A percentile compares a stretch with the other conserved stretches of the same genome.
These are phyloP conservation scores for Melocanna baccifera DNA, from an alignment of 176 grass and related monocot genomes.

Conservation along the genomic window DNA sequence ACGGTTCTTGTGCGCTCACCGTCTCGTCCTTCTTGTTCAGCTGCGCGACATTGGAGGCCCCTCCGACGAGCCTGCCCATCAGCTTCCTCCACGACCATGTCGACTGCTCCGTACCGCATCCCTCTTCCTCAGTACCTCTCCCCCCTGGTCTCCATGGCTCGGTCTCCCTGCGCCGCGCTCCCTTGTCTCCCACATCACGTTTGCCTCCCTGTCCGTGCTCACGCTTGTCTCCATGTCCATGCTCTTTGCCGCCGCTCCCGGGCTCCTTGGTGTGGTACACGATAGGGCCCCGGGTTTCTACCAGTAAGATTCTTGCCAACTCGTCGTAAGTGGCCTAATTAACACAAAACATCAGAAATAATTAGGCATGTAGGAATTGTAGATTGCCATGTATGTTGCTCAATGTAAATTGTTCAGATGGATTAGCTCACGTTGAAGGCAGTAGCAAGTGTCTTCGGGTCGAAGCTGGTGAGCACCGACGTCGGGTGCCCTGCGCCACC, in stretches of 20 bases:
- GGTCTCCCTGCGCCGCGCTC: neutral
- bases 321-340: constrained; percentile 53
- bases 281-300: constrained; percentile 44
- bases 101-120: neutral
- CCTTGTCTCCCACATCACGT: neutral
- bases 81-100: constrained; percentile 58
- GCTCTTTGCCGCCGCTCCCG: neutral
- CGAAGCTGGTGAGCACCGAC: constrained; percentile 64
- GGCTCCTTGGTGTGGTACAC: constrained; percentile 39
- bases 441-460: constrained; percentile 43
- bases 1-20: constrained; percentile 46
- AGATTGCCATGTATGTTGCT: neutral
- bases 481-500: constrained; percentile 41
- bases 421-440: constrained; percentile 75
- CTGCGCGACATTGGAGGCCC: neutral
- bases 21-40: constrained; percentile 22
- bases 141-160: neutral
- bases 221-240: neutral
- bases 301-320: constrained; percentile 26
- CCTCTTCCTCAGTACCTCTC: constrained; percentile 26
- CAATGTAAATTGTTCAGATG: neutral
- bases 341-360: neutral
- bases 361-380: neutral
- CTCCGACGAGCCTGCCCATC: constrained; percentile 38
- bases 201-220: neutral